A percentile compares a stretch with the other conserved stretches of the same genome.
Conservation (phyloP, 768 basidiomycete genomes). For the Aureoboletus auriporus region DNA sequence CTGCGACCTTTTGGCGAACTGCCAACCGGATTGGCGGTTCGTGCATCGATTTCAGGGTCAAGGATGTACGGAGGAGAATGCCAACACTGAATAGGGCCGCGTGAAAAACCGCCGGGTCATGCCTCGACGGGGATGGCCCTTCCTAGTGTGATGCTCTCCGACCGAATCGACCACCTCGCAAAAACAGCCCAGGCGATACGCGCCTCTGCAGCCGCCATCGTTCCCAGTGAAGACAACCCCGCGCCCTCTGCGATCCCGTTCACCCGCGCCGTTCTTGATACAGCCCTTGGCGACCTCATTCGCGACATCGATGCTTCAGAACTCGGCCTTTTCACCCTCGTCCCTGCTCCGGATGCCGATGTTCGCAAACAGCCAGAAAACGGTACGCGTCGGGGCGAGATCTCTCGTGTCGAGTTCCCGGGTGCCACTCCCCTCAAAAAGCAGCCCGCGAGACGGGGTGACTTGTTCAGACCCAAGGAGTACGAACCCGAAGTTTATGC, state of each 20-base stretch:
- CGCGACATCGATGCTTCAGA: constrained; percentile 78
- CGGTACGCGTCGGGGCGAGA: constrained; percentile 33
- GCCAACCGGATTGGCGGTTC: background rate
- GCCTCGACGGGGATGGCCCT: too few relatives aligned
- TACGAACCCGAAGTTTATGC: constrained; percentile 74
- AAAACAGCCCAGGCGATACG: constrained; percentile 50
- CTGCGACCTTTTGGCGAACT: constrained; percentile 8
- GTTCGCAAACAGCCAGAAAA: constrained; percentile 26
- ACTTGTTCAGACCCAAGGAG: constrained; percentile 34
- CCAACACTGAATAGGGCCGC: too few relatives aligned
- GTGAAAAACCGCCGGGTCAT: too few relatives aligned
- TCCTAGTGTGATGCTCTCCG: too few relatives aligned
- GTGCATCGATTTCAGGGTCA: too few relatives aligned
- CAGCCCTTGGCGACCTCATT: constrained; percentile 68
- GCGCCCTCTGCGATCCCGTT: too few relatives aligned
- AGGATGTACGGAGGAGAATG: too few relatives aligned
- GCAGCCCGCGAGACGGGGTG: constrained; percentile 39
- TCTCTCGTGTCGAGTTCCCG: constrained; percentile 62
- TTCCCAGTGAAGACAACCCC: constrained; percentile 19
- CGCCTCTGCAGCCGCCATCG: constrained; percentile 35
- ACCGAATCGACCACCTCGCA: constrained; percentile 65
- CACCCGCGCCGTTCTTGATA: constrained; percentile 58
- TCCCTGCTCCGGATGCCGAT: constrained; percentile 33
- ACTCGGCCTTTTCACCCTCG: constrained; percentile 70
- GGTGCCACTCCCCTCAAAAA: constrained; percentile 67